Evolutionary conservation across 2,329 filamentous ascomycete species (phyloP).

Genomic region (Pseudopyrenochaeta lycopersici): DNA sequence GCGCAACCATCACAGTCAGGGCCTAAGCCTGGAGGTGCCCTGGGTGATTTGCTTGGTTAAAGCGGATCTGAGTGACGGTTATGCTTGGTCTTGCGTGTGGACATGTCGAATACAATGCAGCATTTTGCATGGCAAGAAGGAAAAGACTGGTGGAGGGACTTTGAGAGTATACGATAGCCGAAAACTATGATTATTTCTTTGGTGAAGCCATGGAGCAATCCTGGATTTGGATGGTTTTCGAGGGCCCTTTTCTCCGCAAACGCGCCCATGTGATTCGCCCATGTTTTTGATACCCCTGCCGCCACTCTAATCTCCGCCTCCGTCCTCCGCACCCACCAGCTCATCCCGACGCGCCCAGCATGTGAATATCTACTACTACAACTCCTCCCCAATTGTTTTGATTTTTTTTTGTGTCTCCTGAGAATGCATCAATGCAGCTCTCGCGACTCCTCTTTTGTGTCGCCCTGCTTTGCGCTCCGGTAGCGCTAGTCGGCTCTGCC

Average conservation of each 20-base stretch:
- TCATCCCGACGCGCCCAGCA: slow-evolving; percentile 15
- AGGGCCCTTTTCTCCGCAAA: too few relatives aligned
- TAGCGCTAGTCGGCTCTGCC: slow-evolving; percentile 74
- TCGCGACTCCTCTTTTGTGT: slow-evolving; percentile 56
- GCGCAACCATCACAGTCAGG: slow-evolving; percentile 36
- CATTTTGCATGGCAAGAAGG: background rate
- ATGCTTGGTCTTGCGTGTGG: background rate
- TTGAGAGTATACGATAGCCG: background rate
- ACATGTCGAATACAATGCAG: slow-evolving; percentile 9
- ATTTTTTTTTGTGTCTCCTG: slow-evolving; percentile 9
- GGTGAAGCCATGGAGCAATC: background rate
- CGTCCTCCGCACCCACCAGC: slow-evolving; percentile 7
- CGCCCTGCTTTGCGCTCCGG: slow-evolving; percentile 64
- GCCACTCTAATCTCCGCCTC: slow-evolving; percentile 7
- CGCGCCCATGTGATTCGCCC: background rate
- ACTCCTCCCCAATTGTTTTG: too few relatives aligned
- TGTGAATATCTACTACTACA: slow-evolving; percentile 11
- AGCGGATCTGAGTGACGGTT: background rate
- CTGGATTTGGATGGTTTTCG: too few relatives aligned
- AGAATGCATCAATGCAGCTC: slow-evolving; percentile 60
- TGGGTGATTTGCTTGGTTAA: slow-evolving; percentile 48
- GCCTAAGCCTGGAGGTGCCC: slow-evolving; percentile 47
- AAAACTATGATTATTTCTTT: background rate
- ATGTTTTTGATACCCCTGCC: background rate
- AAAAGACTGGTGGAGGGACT: background rate